Conservation (phyloP, 179 eudicot genomes). For the Dionaea muscipula region DNA sequence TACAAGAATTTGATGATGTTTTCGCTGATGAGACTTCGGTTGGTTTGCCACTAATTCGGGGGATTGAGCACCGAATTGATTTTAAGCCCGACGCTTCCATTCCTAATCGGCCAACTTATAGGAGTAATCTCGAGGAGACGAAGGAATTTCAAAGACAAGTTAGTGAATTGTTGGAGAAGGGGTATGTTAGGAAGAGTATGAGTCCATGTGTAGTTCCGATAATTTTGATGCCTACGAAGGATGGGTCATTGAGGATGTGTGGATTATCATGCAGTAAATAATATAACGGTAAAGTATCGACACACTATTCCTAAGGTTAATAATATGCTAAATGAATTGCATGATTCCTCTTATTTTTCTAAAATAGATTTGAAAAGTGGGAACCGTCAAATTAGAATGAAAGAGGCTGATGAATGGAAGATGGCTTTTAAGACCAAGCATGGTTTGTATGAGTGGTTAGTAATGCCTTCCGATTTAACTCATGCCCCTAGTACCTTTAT, state of each 20-base stretch:
- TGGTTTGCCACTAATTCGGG: no score
- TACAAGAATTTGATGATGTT: no score
- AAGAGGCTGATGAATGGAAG: no score
- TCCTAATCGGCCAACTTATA: background rate
- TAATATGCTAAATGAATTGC: background rate
- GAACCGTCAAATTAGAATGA: no score
- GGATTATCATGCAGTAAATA: background rate
- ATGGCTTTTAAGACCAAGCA: no score
- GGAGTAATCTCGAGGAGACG: background rate
- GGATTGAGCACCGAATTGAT: no score
- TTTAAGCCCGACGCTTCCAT: no score
- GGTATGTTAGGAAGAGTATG: background rate
- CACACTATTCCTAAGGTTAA: background rate
- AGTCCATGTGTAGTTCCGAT: background rate
- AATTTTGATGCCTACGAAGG: background rate
- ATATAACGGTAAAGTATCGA: background rate
- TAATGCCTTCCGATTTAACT: no score
- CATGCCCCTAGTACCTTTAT: no score
- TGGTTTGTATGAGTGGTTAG: no score
- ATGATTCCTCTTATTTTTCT: background rate
- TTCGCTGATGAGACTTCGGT: no score
- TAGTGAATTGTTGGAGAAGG: background rate
- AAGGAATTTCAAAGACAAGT: background rate
- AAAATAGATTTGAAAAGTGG: background rate
- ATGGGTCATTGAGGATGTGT: background rate